Evolutionary conservation across 352 stramenopile species (phyloP), one percentile per base, ranked within the genome.

Genomic region (Phytophthora niederhauseri): DNA sequence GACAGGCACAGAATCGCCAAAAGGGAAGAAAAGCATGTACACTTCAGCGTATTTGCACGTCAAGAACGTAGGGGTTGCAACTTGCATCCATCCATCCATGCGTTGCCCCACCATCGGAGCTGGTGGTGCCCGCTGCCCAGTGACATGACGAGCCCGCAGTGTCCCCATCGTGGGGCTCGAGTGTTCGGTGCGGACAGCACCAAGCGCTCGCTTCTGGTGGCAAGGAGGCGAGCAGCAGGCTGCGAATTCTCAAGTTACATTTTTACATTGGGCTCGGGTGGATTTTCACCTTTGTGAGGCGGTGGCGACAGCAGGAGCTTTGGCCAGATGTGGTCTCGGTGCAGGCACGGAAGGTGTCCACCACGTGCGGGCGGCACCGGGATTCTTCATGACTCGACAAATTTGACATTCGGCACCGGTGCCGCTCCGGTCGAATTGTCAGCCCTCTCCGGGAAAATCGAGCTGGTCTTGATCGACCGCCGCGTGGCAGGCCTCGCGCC

Each of bases 311-410:
- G 6, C 24, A 36, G 17, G 14, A 57, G 20, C 24, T 22, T 22
- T 58, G 14, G 3, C 54, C 54, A 69, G 45, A 58, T 69, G 53
- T 55, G 55, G 54, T 38, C 46, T 70, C 49, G 55, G 48, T 68
- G 61, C 53, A 51, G 45, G 19, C 6, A 15, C 43, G 61, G 30
- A 34, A 34, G 9, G 30, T 68, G 65, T 72, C 65, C 65, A 72
- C 52, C 26, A 72, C 17, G 58, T 68, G 49, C 57, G 45, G 49
- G 15, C 22, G 20, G 48, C 57, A 38, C 41, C 65, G 53, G 65
- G 65, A 68, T 59, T 67, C 52, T 34, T 26, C 30, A 34, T 34
- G 30, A 8, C 30, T 34, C 30, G 30, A 34, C 30, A 66, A 60
- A 65, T 34, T 61, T 41, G 38, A 4, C 43, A 34, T 46, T 6